A percentile compares a stretch with the other conserved stretches of the same genome.
These are phyloP conservation scores for Yamagishiella unicocca DNA, from an alignment of 139 green algal species.

Conservation along the genomic window DNA sequence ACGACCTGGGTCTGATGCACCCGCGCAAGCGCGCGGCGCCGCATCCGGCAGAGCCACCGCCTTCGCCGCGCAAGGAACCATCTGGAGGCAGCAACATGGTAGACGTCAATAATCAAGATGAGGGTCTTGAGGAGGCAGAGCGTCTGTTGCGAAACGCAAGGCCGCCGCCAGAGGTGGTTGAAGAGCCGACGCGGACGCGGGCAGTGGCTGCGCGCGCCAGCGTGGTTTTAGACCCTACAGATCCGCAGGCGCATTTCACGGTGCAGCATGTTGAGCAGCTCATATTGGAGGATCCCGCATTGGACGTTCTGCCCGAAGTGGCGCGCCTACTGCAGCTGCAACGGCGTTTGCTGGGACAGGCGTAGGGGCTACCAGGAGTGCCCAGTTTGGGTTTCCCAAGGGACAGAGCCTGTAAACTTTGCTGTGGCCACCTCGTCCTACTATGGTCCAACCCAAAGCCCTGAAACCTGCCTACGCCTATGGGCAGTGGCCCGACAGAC, in stretches of 20 bases:
- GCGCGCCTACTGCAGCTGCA: slow-evolving; percentile 33
- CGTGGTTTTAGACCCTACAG: not conserved
- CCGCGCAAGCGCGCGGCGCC: not conserved
- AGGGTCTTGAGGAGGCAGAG: slow-evolving; percentile 1
- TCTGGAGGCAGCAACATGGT: no score
- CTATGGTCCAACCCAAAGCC: no score
- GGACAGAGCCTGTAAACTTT: no score
- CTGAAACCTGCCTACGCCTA: no score
- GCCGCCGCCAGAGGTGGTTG: slow-evolving; percentile 8
- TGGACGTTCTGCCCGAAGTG: slow-evolving; percentile 39
- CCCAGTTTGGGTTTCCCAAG: no score
- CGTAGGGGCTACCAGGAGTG: not conserved
- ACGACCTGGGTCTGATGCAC: not conserved
- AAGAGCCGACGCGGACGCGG: not conserved
- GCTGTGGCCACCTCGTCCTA: no score
- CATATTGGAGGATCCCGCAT: slow-evolving; percentile 7
- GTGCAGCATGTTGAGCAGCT: slow-evolving; percentile 25
- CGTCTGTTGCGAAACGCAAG: not conserved
- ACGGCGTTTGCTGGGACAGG: not conserved
- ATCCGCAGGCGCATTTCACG: not conserved
- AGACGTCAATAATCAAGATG: no score
- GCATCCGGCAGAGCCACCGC: not conserved
- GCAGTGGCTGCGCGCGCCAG: not conserved
- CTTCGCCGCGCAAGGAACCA: not conserved
- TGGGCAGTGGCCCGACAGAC: no score